Evolutionary conservation across 495 filamentous ascomycete species (phyloP).

Genomic region (Penicillium malachiteum): DNA sequence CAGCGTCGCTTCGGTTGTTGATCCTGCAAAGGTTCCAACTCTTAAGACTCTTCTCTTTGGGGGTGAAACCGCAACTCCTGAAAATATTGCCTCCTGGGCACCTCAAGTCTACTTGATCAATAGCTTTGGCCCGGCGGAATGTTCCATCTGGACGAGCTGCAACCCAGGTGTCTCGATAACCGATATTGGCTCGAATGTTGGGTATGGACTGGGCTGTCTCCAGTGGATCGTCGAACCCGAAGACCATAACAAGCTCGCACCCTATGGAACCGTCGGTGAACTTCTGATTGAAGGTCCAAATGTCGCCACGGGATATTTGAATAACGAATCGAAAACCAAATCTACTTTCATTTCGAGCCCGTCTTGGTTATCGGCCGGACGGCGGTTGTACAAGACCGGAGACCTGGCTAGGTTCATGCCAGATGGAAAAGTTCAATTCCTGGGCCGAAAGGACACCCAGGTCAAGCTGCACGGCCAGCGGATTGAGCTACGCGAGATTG

Average conservation of each 20-base stretch:
- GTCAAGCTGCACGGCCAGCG: slow-evolving; percentile 37
- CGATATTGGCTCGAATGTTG: neutral
- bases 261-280: slow-evolving; percentile 46
- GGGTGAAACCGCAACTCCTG: too few relatives aligned
- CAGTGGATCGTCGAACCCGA: slow-evolving; percentile 12
- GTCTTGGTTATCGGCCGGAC: slow-evolving; percentile 21
- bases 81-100: neutral
- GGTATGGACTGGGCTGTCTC: too few relatives aligned
- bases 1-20: too few relatives aligned
- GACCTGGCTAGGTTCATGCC: neutral
- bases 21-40: too few relatives aligned
- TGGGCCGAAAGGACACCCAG: slow-evolving; percentile 8
- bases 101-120: slow-evolving; percentile 36
- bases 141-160: slow-evolving; percentile 2
- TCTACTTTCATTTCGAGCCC: neutral
- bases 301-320: slow-evolving; percentile 15
- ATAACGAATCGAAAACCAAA: neutral
- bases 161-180: neutral
- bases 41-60: too few relatives aligned
- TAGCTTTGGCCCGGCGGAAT: slow-evolving; percentile 43
- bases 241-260: slow-evolving; percentile 34
- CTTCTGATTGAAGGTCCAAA: slow-evolving; percentile 33
- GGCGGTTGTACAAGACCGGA: neutral
- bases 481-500: slow-evolving; percentile 38
- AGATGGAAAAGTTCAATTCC: slow-evolving; percentile 12